Conservation (phyloP, 2,329 filamentous ascomycete genomes). For the Colletotrichum filicis region DNA sequence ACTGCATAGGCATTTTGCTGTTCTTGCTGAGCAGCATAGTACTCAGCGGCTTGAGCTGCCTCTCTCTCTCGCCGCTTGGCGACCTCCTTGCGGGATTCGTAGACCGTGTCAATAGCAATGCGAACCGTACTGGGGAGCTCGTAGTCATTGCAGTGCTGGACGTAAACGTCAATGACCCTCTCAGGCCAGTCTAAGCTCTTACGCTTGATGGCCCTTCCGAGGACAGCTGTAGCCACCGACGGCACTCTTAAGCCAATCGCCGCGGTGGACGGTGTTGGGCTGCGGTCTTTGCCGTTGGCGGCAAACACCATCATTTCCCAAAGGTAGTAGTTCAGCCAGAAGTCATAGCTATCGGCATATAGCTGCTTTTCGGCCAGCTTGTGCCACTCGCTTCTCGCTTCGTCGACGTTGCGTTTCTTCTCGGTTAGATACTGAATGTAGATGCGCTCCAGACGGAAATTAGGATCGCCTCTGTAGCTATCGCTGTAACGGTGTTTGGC, state of each 20-base stretch:
- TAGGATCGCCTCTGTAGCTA: slow-evolving; percentile 85
- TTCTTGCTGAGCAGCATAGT: slow-evolving; percentile 55
- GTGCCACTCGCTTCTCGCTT: slow-evolving; percentile 82
- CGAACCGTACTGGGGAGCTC: slow-evolving; percentile 82
- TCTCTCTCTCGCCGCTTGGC: slow-evolving; percentile 74
- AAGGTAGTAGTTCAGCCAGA: slow-evolving; percentile 91
- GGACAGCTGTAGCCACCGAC: slow-evolving; percentile 77
- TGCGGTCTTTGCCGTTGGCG: slow-evolving; percentile 61
- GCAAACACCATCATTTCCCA: slow-evolving; percentile 84
- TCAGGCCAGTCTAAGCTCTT: slow-evolving; percentile 80
- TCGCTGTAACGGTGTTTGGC: slow-evolving; percentile 79
- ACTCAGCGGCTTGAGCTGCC: slow-evolving; percentile 67
- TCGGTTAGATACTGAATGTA: slow-evolving; percentile 92
- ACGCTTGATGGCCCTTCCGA: slow-evolving; percentile 75
- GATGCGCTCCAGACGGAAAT: slow-evolving; percentile 89
- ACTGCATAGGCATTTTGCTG: slow-evolving; percentile 41
- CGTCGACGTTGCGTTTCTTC: slow-evolving; percentile 80
- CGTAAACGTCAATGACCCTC: slow-evolving; percentile 77
- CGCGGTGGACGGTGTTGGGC: slow-evolving; percentile 59
- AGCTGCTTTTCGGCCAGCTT: slow-evolving; percentile 72
- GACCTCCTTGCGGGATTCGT: slow-evolving; percentile 74
- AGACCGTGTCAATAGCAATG: slow-evolving; percentile 77
- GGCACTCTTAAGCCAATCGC: slow-evolving; percentile 70
- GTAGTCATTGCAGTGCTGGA: slow-evolving; percentile 89
- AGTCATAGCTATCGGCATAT: slow-evolving; percentile 84